These are phyloP conservation scores for Nyssa sinensis DNA, from an alignment of 148 eudicot genomes.

Conservation along the genomic window DNA sequence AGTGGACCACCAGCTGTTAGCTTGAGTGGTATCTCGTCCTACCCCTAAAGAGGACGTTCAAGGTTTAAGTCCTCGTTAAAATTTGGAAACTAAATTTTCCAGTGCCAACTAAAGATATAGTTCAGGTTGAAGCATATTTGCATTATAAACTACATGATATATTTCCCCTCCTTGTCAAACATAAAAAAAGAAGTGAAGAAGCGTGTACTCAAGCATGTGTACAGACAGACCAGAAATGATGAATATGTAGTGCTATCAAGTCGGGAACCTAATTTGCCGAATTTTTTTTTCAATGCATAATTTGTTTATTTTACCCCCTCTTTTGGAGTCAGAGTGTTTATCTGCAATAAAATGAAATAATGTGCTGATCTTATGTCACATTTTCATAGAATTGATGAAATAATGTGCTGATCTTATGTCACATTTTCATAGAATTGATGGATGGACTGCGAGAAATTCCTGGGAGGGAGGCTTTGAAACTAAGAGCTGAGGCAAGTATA, in stretches of 20 bases:
- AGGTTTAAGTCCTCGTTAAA: no score
- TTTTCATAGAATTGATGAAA: constrained; percentile 63
- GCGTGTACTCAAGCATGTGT: not conserved
- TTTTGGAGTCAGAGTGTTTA: not conserved
- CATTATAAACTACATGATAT: no score
- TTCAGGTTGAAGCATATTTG: no score
- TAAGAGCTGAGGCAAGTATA: constrained; percentile 72
- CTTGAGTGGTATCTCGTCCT: not conserved
- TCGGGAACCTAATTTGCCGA: not conserved
- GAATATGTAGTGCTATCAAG: not conserved
- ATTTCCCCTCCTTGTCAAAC: no score
- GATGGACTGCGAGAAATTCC: constrained; percentile 79
- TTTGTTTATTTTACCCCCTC: not conserved
- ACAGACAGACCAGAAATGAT: not conserved
- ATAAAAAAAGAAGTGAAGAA: no score
- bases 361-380: not conserved
- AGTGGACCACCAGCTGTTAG: no score
- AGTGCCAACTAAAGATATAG: not conserved
- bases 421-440: constrained; percentile 55
- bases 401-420: not conserved
- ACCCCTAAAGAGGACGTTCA: no score
- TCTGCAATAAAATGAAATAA: not conserved
- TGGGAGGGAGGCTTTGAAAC: constrained; percentile 77
- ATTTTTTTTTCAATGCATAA: not conserved
- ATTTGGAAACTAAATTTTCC: not conserved